These are phyloP conservation scores for Pestalotiopsis sp. DNA, from an alignment of 2,329 filamentous ascomycete genomes.

Conservation along the genomic window DNA sequence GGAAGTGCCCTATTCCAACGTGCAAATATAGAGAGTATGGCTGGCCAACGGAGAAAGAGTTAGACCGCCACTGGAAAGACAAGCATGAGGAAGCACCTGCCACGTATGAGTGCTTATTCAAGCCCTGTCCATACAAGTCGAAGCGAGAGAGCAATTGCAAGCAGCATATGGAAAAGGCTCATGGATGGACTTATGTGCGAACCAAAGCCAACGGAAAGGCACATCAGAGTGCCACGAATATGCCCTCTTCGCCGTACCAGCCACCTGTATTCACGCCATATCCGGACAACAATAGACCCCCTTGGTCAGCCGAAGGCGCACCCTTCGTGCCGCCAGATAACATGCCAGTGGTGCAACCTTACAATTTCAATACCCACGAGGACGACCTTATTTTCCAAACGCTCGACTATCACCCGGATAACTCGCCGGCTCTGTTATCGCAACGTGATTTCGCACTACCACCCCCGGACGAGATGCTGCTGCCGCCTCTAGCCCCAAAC, in stretches of 20 bases:
- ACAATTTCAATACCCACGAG: too few species aligned
- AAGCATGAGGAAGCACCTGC: slow-evolving; percentile 83
- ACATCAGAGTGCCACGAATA: background rate
- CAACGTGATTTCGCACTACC: too few species aligned
- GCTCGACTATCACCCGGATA: too few species aligned
- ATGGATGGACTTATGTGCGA: slow-evolving; percentile 87
- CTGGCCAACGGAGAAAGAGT: slow-evolving; percentile 97
- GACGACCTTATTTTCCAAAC: too few species aligned
- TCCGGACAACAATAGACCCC: background rate
- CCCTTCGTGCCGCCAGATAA: too few species aligned
- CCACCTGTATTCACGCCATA: background rate
- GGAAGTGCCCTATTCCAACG: slow-evolving; percentile 81
- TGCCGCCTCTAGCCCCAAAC: too few species aligned
- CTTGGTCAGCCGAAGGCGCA: too few species aligned
- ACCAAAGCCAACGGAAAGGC: slow-evolving; percentile 84
- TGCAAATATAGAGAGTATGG: slow-evolving; percentile 92
- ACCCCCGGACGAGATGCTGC: too few species aligned
- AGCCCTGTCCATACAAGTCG: slow-evolving; percentile 87
- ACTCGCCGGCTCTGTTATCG: too few species aligned
- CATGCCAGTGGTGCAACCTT: too few species aligned
- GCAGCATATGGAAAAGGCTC: slow-evolving; percentile 98
- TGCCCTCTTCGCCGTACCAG: background rate
- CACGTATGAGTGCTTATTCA: slow-evolving; percentile 82
- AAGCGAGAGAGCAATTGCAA: slow-evolving; percentile 98
- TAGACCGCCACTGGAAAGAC: slow-evolving; percentile 94